Evolutionary conservation across 768 basidiomycete genomes (phyloP), one percentile per base, ranked within the genome.

Genomic region (Pholiota conissans): DNA sequence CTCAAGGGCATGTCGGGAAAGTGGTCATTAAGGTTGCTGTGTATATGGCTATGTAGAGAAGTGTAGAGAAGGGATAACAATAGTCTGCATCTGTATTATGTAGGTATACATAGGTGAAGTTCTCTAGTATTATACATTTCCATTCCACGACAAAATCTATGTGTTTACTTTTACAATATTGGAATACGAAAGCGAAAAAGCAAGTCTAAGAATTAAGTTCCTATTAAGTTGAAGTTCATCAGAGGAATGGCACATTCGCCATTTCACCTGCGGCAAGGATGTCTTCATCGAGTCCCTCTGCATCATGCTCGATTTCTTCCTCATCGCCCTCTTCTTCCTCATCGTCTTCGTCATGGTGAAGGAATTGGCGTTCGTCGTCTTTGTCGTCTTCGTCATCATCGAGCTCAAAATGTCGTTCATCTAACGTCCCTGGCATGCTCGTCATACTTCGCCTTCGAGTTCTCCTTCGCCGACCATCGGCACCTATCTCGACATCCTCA

Each of bases 351-450:
- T 72, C 70, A 14, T 59, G 65, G 27, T 69, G 72, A 6, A 71
- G 70, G 1, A 66, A 67, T n/a, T 72, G 71, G 3, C 72, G 69
- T 9, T 71, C 73, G 0, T 63, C 66, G 13, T 69, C 71, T 29
- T 70, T 75, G 0, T 74, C 75, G 8, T 83, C 84, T 6, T 78
- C 81, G 10, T 84, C 81, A 42, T 83, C 82, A 40, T 83, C 82
- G 60, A 82, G 70, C 14, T 75, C 82, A 60, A 85, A 83, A 49
- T 82, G 75, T 65, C 80, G 76, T 60, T 87, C 73, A 57, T 88
- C 84, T 58, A 93, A 71, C 20, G 90, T 89, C 28, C 93, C 93
- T 11, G 91, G 93, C 89, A 95, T 93, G 67, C 91, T 93, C 40
- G 84, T 84, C 71, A 89, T 82, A 61, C 91, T 91, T 65, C 82